Evolutionary conservation across 2,329 filamentous ascomycete species (phyloP), one percentile per base, ranked within the genome.

Genomic region (Coniochaeta pulveracea): DNA sequence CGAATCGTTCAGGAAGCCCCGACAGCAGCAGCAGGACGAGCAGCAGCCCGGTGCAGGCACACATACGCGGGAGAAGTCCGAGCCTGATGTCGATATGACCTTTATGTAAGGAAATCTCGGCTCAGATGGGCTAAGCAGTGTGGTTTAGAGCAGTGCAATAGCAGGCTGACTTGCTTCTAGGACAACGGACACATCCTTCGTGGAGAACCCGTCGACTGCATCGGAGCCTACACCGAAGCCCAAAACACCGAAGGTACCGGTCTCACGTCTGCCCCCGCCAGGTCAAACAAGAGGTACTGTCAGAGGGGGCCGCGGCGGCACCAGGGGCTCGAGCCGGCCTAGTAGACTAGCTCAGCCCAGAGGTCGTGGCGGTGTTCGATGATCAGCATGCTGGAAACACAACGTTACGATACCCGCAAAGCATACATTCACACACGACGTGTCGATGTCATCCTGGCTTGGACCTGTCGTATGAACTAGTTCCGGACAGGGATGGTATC

Each of bases 171-270:
- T 41, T 25, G 26, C 29, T 15, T 36, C 4, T 44, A 89, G 83
- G 69, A 94, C 88, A 16, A 93, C 85, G 9, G 86, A 94, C 50
- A 93, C 81, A 5, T 85, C 84, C 2, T 95, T 94, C 49, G 76
- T 94, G 36, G 85, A 94, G 21, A 84, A 94, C 47, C 88, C 86
- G 6, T 57, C 69, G 2, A 60, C 61, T n/a, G 59, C 69, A 10
- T 64, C 65, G 16, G 74, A 64, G 45, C 52, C 66, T 17, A 58
- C 59, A 5, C 53, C 60, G 6, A 69, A 61, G 39, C 64, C 63
- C 41, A 51, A 57, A 18, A 61, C 57, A 6, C 53, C 66, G 6
- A 60, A 51, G 30, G 33, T 49, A 7, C 62, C 56, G 29, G 60
- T 63, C 37, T 69, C 69, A 7, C 65, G 65, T 26, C 50, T 69